These are phyloP conservation scores for Puccinia novopanici DNA, from an alignment of 1,284 basidiomycete genomes.

Conservation along the genomic window DNA sequence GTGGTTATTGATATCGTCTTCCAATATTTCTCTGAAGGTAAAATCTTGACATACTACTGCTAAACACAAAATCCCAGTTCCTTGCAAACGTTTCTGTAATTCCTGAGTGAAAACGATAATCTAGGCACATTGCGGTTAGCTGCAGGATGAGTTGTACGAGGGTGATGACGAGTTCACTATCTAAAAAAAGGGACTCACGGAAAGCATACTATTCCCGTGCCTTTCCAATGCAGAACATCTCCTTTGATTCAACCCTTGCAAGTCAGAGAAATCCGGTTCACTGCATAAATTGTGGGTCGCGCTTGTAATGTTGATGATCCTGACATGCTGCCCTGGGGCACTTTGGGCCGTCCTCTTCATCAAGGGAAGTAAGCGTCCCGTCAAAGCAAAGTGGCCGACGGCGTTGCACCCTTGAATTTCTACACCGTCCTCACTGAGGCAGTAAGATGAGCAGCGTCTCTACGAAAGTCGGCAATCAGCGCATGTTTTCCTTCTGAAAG, in stretches of 20 bases:
- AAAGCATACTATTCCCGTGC: slow-evolving; percentile 44
- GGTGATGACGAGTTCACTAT: too few species aligned
- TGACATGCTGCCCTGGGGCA: background rate
- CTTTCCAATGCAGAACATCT: slow-evolving; percentile 4
- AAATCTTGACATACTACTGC: slow-evolving; percentile 23
- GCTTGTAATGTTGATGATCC: slow-evolving; percentile 36
- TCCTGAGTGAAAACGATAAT: slow-evolving; percentile 53
- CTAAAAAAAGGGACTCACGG: slow-evolving; percentile 1
- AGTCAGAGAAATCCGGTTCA: slow-evolving; percentile 28
- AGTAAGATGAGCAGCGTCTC: slow-evolving; percentile 17
- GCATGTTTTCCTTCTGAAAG: background rate
- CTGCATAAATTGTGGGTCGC: slow-evolving; percentile 25
- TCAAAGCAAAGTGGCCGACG: slow-evolving; percentile 42
- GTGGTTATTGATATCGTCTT: background rate
- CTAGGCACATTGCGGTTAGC: background rate
- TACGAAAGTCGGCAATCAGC: background rate
- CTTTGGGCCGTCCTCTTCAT: slow-evolving; percentile 16
- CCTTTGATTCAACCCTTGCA: slow-evolving; percentile 38
- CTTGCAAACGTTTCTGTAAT: slow-evolving; percentile 52
- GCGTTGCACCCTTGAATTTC: slow-evolving; percentile 45
- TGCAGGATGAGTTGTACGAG: background rate
- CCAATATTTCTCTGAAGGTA: background rate
- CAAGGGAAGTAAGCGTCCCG: slow-evolving; percentile 14
- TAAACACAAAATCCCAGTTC: slow-evolving; percentile 51
- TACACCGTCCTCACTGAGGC: slow-evolving; percentile 34